These are phyloP conservation scores for Phytophthora fragariaefolia DNA, from an alignment of 352 stramenopile genomes.

Conservation along the genomic window DNA sequence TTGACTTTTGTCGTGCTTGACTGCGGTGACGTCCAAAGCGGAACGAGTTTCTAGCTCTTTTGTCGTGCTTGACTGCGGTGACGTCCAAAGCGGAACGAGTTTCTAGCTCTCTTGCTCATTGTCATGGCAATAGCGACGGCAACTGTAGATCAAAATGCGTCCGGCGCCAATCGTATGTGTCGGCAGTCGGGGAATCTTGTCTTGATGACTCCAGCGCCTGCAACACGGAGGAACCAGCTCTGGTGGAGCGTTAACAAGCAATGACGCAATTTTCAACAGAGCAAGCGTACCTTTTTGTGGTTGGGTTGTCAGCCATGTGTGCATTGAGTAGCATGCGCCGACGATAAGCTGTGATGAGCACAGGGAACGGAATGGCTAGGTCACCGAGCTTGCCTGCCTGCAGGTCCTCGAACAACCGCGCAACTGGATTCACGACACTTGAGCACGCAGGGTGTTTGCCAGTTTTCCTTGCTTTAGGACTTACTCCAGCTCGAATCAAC, in stretches of 20 bases:
- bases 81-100: too few species aligned
- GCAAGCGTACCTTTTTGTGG: constrained; percentile 43
- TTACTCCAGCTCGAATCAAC: constrained; percentile 8
- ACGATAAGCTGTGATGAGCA: constrained; percentile 82
- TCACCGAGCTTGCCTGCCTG: constrained; percentile 82
- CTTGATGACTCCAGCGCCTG: constrained; percentile 68
- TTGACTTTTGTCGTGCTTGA: constrained; percentile 7
- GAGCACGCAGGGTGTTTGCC: constrained; percentile 1
- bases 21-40: too few species aligned
- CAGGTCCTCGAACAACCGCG: constrained; percentile 81
- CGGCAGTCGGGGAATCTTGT: constrained; percentile 6
- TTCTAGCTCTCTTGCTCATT: too few species aligned
- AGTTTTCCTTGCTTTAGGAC: constrained; percentile 10
- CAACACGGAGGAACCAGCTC: constrained; percentile 47
- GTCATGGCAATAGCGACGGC: constrained; percentile 18
- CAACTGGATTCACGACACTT: constrained; percentile 56
- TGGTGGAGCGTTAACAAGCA: constrained; percentile 10
- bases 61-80: too few species aligned
- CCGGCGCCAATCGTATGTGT: constrained; percentile 30
- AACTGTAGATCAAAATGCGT: constrained; percentile 34
- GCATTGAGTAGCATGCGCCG: constrained; percentile 84
- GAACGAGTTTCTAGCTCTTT: too few species aligned
- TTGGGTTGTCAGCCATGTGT: constrained; percentile 77
- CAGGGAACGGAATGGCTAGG: constrained; percentile 72
- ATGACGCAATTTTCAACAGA: neutral